Conservation (phyloP, 805 yeast genomes). For the Teunomyces lycoperdinae region DNA sequence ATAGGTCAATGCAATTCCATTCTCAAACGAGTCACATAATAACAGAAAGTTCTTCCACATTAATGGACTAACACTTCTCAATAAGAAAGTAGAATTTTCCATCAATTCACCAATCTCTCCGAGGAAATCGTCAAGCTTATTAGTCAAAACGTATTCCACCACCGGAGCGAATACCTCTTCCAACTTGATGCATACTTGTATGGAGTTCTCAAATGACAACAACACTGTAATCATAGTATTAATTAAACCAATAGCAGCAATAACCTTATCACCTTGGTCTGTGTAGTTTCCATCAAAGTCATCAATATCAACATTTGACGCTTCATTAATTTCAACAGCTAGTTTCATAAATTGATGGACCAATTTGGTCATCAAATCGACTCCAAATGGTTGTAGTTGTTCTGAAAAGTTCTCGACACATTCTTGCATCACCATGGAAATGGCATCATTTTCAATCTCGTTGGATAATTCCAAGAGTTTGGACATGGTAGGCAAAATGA, state of each 20-base stretch:
- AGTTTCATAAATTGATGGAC: slow-evolving; percentile 26
- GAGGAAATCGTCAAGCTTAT: slow-evolving; percentile 69
- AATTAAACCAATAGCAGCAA: slow-evolving; percentile 79
- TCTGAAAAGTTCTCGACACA: slow-evolving; percentile 86
- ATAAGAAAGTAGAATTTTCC: slow-evolving; percentile 45
- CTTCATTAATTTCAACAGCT: slow-evolving; percentile 51
- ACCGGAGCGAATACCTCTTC: slow-evolving; percentile 71
- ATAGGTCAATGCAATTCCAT: slow-evolving; percentile 58
- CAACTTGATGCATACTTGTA: slow-evolving; percentile 58
- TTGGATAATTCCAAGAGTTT: slow-evolving; percentile 70
- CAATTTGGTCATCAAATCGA: slow-evolving; percentile 25
- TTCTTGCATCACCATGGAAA: slow-evolving; percentile 91
- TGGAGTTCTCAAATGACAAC: slow-evolving; percentile 77
- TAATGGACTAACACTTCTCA: slow-evolving; percentile 47
- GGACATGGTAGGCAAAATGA: slow-evolving; percentile 81
- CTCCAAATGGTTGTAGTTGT: slow-evolving; percentile 54
- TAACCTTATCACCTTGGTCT: slow-evolving; percentile 61
- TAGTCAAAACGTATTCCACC: slow-evolving; percentile 61
- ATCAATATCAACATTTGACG: slow-evolving; percentile 31
- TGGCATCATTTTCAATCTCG: slow-evolving; percentile 80
- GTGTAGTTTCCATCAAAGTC: slow-evolving; percentile 22
- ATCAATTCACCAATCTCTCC: slow-evolving; percentile 72
- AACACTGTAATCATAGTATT: slow-evolving; percentile 81
- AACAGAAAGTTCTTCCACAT: slow-evolving; percentile 73
- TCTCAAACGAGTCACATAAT: slow-evolving; percentile 30